Conservation (phyloP, 2,329 filamentous ascomycete genomes). For the Triangularia verruculosa region DNA sequence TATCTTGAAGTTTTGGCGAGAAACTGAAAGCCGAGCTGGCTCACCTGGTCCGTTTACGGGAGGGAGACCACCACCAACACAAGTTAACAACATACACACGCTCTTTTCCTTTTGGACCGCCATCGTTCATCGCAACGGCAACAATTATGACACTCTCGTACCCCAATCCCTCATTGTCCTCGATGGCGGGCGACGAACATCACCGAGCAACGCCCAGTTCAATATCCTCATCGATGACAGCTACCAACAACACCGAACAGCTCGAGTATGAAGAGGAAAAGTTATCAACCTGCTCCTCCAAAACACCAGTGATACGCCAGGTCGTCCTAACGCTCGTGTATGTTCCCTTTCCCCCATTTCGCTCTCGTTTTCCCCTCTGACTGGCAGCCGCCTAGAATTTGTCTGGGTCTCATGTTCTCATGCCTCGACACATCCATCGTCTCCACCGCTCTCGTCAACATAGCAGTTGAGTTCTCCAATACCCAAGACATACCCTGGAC, state of each 20-base stretch:
- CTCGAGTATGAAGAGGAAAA: not conserved
- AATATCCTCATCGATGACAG: not conserved
- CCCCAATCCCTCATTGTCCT: constrained; percentile 25
- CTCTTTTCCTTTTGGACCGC: not conserved
- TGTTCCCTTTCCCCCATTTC: not conserved
- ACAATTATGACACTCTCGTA: constrained; percentile 23
- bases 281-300: not conserved
- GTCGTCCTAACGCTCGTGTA: constrained; percentile 24
- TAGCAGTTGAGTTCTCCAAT: constrained; percentile 51
- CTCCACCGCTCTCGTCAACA: constrained; percentile 56
- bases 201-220: not conserved
- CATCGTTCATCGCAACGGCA: not conserved
- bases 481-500: constrained; percentile 54
- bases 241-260: constrained; percentile 2
- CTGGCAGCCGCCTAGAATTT: constrained; percentile 38
- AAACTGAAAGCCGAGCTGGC: not conserved
- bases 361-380: not conserved
- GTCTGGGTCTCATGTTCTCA: constrained; percentile 54
- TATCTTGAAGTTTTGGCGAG: not conserved
- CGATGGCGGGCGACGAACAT: constrained; percentile 15
- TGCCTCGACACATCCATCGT: constrained; percentile 58
- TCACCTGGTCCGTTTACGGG: not conserved
- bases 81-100: not conserved
- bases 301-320: constrained; percentile 13
- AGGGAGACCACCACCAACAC: not conserved